Percentiles rank a stretch among this genome's conserved stretches.
These are phyloP conservation scores for Eucalyptus curtisii DNA, from an alignment of 345 rosid genomes.

Conservation along the genomic window DNA sequence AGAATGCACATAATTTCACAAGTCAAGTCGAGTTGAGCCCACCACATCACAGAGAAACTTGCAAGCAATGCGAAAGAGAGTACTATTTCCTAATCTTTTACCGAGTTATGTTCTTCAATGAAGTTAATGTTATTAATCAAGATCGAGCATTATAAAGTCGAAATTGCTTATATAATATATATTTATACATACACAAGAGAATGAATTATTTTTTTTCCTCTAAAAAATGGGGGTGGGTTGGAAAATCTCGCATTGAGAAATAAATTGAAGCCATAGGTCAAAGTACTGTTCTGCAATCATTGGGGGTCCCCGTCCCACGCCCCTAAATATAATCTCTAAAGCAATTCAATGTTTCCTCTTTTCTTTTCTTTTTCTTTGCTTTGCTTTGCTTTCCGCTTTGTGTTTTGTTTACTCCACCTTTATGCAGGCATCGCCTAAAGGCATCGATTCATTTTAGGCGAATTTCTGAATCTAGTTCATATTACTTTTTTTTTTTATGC, in stretches of 20 bases:
- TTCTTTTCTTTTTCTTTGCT: neutral
- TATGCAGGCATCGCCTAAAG: neutral
- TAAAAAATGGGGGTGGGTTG: neutral
- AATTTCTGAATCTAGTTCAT: neutral
- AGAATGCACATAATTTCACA: neutral
- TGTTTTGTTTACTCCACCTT: neutral
- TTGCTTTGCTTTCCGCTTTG: neutral
- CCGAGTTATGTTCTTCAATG: neutral
- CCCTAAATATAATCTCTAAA: neutral
- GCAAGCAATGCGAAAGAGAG: neutral
- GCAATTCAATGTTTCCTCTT: neutral
- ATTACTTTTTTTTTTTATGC: neutral
- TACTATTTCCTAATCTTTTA: neutral
- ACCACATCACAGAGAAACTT: neutral
- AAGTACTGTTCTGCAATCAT: neutral
- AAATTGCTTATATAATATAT: neutral
- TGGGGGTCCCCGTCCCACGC: neutral
- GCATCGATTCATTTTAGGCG: neutral
- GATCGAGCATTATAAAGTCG: neutral
- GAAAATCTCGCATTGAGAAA: neutral
- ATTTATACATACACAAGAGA: neutral
- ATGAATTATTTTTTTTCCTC: neutral
- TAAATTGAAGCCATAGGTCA: neutral
- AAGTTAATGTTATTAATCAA: neutral
- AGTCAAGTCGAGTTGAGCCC: too few species aligned